phyloP scores from a whole-genome alignment of 495 filamentous ascomycete species.

The Corynascus novoguineensis region DNA sequence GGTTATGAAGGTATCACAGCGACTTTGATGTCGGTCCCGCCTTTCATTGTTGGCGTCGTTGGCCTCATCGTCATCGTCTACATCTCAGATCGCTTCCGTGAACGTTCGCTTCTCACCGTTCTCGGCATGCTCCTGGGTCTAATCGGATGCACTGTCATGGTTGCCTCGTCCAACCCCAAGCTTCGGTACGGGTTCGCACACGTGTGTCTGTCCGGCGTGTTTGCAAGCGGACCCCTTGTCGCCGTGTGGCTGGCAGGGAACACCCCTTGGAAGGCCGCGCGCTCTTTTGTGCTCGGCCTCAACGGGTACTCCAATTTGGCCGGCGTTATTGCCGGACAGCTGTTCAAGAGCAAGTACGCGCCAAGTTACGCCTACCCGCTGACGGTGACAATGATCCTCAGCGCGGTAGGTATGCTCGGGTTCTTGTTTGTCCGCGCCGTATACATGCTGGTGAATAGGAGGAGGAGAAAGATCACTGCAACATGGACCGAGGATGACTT shows the following conservation, averaged over 20 bases:
- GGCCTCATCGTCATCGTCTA: slow-evolving; percentile 8
- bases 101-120: slow-evolving; percentile 6
- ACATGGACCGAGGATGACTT: neutral
- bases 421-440: slow-evolving; percentile 18
- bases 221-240: neutral
- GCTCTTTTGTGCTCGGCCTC: slow-evolving; percentile 23
- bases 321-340: slow-evolving; percentile 33
- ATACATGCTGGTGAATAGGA: slow-evolving; percentile 21
- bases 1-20: slow-evolving; percentile 41
- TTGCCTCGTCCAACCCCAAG: neutral
- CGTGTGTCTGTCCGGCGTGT: neutral
- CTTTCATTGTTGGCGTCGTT: slow-evolving; percentile 11
- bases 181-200: neutral
- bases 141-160: slow-evolving; percentile 1
- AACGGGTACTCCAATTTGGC: slow-evolving; percentile 37
- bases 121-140: slow-evolving; percentile 1
- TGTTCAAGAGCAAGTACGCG: slow-evolving; percentile 33
- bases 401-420: slow-evolving; percentile 22
- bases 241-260: slow-evolving; percentile 18
- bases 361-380: slow-evolving; percentile 32
- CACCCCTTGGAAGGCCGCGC: slow-evolving; percentile 22
- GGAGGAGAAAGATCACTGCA: slow-evolving; percentile 1
- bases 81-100: neutral
- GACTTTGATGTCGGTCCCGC: slow-evolving; percentile 37
- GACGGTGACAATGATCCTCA: slow-evolving; percentile 33